Percentiles rank a stretch among this genome's conserved stretches.
phyloP scores from a whole-genome alignment of 306 rosid species.

The Gastrolobium bilobum region DNA sequence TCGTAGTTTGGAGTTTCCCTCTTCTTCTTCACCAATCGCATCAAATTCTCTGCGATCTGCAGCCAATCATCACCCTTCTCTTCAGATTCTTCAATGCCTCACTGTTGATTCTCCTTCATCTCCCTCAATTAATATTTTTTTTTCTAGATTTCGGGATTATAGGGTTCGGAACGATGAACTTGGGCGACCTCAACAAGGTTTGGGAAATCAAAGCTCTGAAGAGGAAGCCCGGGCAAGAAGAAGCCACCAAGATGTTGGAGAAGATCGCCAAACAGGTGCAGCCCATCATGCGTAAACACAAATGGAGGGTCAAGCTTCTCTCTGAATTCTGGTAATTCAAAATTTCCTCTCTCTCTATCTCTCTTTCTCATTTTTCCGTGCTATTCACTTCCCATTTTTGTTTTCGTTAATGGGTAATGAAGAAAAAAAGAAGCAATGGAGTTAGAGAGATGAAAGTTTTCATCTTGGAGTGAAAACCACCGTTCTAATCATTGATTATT shows the following conservation, averaged over 20 bases:
- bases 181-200: constrained; percentile 78
- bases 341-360: not conserved
- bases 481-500: not conserved
- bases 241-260: constrained; percentile 80
- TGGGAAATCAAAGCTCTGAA: constrained; percentile 89
- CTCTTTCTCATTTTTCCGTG: not conserved
- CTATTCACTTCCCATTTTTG: constrained; percentile 12
- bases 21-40: not conserved
- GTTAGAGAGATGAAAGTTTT: constrained; percentile 12
- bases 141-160: constrained; percentile 14
- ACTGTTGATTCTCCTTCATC: not conserved
- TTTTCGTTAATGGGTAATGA: constrained; percentile 31
- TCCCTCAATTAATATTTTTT: not conserved
- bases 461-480: constrained; percentile 3
- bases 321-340: constrained; percentile 80
- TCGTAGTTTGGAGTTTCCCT: constrained; percentile 13
- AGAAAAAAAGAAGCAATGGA: not conserved
- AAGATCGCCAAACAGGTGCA: constrained; percentile 92
- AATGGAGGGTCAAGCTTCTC: constrained; percentile 93
- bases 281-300: constrained; percentile 89
- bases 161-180: constrained; percentile 59
- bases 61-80: not conserved
- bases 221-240: constrained; percentile 74
- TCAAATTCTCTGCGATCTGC: not conserved
- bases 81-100: constrained; percentile 2